Conservation (phyloP, 768 basidiomycete genomes). For the Cyclocybe cylindracea region DNA sequence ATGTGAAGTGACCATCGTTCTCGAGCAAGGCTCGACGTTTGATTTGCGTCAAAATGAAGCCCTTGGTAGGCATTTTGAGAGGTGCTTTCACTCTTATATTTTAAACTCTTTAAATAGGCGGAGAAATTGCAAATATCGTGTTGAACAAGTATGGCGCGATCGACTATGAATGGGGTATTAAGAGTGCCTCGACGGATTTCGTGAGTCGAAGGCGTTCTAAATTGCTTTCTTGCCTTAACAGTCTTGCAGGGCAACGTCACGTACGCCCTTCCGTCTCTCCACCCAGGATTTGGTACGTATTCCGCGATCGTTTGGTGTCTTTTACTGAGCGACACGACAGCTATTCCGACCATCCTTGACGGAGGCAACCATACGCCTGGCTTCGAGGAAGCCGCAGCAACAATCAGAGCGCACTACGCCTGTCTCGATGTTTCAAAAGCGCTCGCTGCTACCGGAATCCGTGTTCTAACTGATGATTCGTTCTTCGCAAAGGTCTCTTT, state of each 20-base stretch:
- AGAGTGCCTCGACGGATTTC: slow-evolving; percentile 79
- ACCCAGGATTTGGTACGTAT: slow-evolving; percentile 62
- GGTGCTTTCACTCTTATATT: background rate
- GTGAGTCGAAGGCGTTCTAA: slow-evolving; percentile 41
- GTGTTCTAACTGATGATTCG: slow-evolving; percentile 65
- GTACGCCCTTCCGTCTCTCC: slow-evolving; percentile 69
- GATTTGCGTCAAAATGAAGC: slow-evolving; percentile 73
- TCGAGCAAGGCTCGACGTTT: slow-evolving; percentile 32
- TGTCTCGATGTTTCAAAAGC: slow-evolving; percentile 70
- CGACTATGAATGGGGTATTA: slow-evolving; percentile 68
- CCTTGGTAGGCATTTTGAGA: slow-evolving; percentile 43
- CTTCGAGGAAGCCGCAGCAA: slow-evolving; percentile 65
- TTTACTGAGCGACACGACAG: slow-evolving; percentile 30
- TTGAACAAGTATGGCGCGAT: slow-evolving; percentile 61
- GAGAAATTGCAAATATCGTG: slow-evolving; percentile 63
- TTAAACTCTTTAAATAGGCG: slow-evolving; percentile 37
- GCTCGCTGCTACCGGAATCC: slow-evolving; percentile 68
- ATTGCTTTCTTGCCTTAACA: background rate
- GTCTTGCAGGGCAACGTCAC: slow-evolving; percentile 66
- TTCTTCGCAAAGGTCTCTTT: slow-evolving; percentile 57
- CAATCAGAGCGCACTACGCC: slow-evolving; percentile 61
- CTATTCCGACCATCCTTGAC: slow-evolving; percentile 69
- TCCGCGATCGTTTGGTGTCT: background rate
- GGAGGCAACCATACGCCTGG: slow-evolving; percentile 80
- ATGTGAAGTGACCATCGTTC: slow-evolving; percentile 48